Conservation (phyloP, 2,329 filamentous ascomycete species). For the Mycosphaerelloides madeirae region DNA sequence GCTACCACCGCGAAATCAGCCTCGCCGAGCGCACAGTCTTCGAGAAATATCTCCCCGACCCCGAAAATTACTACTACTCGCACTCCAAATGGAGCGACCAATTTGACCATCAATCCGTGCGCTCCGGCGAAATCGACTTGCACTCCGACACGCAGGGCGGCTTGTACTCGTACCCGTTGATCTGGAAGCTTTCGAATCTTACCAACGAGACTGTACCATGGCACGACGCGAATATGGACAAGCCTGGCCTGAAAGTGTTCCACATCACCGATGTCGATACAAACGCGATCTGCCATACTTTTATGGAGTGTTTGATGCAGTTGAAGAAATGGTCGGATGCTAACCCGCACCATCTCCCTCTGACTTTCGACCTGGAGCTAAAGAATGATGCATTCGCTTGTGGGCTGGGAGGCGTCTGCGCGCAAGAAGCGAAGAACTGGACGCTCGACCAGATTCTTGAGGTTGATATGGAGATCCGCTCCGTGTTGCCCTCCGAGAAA, state of each 20-base stretch:
- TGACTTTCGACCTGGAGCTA: conserved; percentile 49
- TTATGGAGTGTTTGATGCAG: conserved; percentile 41
- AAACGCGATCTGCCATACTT: conserved; percentile 44
- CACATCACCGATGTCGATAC: conserved; percentile 50
- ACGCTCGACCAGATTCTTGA: conserved; percentile 40
- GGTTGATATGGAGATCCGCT: conserved; percentile 47
- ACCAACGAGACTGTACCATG: conserved; percentile 34
- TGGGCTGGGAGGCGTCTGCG: conserved; percentile 34
- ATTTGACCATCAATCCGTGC: conserved; percentile 43
- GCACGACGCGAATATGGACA: conserved; percentile 38
- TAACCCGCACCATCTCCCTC: conserved; percentile 43
- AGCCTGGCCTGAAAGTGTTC: conserved; percentile 47
- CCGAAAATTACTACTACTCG: conserved; percentile 46
- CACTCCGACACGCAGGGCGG: conserved; percentile 48
- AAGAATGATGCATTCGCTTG: conserved; percentile 40
- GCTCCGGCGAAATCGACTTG: conserved; percentile 48
- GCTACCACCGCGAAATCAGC: conserved; percentile 47
- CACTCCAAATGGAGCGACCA: conserved; percentile 45
- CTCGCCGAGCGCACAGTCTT: conserved; percentile 40
- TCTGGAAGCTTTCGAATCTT: conserved; percentile 40
- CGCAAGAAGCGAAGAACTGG: conserved; percentile 42
- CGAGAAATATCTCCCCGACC: conserved; percentile 34
- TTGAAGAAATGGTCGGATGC: conserved; percentile 44
- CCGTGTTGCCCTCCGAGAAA: conserved; percentile 37
- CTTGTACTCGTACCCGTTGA: conserved; percentile 43